Evolutionary conservation across 352 stramenopile species (phyloP).

Genomic region (Globisporangium barbulae): DNA sequence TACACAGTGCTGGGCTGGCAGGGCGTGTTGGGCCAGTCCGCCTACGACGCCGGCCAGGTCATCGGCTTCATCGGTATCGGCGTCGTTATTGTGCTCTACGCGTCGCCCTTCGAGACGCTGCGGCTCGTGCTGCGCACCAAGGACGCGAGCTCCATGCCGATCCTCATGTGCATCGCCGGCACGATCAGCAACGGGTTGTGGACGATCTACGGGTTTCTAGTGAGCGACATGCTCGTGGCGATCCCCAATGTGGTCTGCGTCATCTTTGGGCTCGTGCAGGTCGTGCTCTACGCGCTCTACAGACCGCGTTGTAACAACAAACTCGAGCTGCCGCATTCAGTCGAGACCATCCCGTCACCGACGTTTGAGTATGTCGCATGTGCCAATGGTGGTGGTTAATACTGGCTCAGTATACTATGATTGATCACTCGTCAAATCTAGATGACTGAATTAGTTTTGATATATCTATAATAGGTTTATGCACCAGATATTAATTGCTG

Average conservation of each 20-base stretch:
- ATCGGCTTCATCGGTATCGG: constrained; percentile 37
- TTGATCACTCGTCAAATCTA: no score
- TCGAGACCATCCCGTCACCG: constrained; percentile 1
- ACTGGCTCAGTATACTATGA: no score
- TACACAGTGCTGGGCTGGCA: constrained; percentile 2
- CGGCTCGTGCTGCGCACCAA: constrained; percentile 47
- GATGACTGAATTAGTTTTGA: no score
- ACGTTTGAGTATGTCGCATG: background rate
- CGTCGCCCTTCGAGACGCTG: constrained; percentile 52
- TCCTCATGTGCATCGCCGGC: constrained; percentile 44
- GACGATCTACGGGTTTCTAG: constrained; percentile 42
- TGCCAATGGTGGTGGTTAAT: no score
- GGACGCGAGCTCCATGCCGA: constrained; percentile 48
- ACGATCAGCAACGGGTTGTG: constrained; percentile 57
- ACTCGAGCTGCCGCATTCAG: background rate
- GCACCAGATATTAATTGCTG: no score
- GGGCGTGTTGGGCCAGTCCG: constrained; percentile 1
- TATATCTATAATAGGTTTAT: no score
- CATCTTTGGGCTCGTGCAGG: constrained; percentile 35
- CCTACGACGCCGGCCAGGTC: constrained; percentile 16
- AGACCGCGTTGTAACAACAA: constrained; percentile 1
- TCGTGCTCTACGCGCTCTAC: constrained; percentile 60
- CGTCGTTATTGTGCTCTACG: constrained; percentile 52
- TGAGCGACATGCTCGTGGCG: constrained; percentile 43
- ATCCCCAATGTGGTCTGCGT: constrained; percentile 43